These are phyloP conservation scores for Waltergamsia citrina DNA, from an alignment of 2,329 filamentous ascomycete genomes.

Conservation along the genomic window DNA sequence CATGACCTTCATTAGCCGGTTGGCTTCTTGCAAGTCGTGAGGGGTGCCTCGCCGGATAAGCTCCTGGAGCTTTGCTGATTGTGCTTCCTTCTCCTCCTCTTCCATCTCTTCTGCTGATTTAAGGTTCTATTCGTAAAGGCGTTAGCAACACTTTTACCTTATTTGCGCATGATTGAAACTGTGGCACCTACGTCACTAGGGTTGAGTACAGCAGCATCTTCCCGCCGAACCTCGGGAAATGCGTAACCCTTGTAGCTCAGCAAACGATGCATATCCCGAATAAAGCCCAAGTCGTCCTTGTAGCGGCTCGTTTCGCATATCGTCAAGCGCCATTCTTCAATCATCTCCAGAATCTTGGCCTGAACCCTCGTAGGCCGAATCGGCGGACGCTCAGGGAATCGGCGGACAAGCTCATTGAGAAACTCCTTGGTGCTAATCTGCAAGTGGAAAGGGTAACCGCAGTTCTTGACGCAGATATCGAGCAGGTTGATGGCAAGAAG, in stretches of 20 bases:
- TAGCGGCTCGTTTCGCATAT: conserved; percentile 98
- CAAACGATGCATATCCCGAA: conserved; percentile 93
- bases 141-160: background rate
- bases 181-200: conserved; percentile 74
- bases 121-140: conserved; percentile 54
- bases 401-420: conserved; percentile 90
- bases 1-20: conserved; percentile 98
- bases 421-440: conserved; percentile 99
- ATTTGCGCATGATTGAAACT: background rate
- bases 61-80: conserved; percentile 97
- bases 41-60: conserved; percentile 86
- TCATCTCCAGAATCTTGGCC: conserved; percentile 84
- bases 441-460: conserved; percentile 96
- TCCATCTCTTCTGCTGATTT: conserved; percentile 99
- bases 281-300: conserved; percentile 93
- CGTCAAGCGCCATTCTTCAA: conserved; percentile 96
- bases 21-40: conserved; percentile 91
- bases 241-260: conserved; percentile 95
- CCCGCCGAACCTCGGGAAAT: conserved; percentile 83
- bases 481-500: conserved; percentile 84
- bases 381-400: conserved; percentile 90
- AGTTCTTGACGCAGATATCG: conserved; percentile 99
- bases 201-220: conserved; percentile 94
- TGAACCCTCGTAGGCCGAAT: conserved; percentile 81
- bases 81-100: conserved; percentile 86